Evolutionary conservation across 345 rosid species (phyloP).

Genomic region (Odontarrhena argentea): DNA sequence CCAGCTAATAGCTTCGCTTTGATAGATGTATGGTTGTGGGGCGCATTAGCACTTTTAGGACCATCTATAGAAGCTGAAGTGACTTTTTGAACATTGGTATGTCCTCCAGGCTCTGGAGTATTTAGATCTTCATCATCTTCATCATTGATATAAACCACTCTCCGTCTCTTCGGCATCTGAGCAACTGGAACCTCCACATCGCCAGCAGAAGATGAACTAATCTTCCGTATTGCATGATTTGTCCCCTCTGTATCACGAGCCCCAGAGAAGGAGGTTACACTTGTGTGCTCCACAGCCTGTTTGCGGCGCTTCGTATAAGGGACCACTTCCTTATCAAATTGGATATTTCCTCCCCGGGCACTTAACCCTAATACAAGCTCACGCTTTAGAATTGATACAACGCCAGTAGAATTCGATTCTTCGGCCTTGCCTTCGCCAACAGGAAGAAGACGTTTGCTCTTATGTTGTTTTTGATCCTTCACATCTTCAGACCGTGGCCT

Average conservation of each 20-base stretch:
- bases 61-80: slow-evolving; percentile 41
- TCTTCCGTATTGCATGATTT: slow-evolving; percentile 45
- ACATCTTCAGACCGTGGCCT: slow-evolving; percentile 50
- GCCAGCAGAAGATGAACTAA: slow-evolving; percentile 41
- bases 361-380: slow-evolving; percentile 46
- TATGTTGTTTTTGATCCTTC: slow-evolving; percentile 39
- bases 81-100: slow-evolving; percentile 43
- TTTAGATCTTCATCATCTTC: slow-evolving; percentile 68
- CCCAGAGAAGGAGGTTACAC: slow-evolving; percentile 49
- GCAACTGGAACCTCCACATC: slow-evolving; percentile 44
- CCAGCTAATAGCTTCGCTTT: slow-evolving; percentile 28
- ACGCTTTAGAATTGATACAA: slow-evolving; percentile 40
- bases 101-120: slow-evolving; percentile 82
- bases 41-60: slow-evolving; percentile 41
- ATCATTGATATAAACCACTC: slow-evolving; percentile 70
- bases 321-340: slow-evolving; percentile 60
- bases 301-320: slow-evolving; percentile 60
- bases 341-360: slow-evolving; percentile 43
- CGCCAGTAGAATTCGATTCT: slow-evolving; percentile 36
- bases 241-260: slow-evolving; percentile 50
- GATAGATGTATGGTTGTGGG: slow-evolving; percentile 34
- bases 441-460: slow-evolving; percentile 40
- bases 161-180: slow-evolving; percentile 63
- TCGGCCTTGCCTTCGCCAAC: slow-evolving; percentile 43
- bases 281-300: slow-evolving; percentile 65